phyloP scores from a whole-genome alignment of 345 rosid species.

The Syzygium aqueum region DNA sequence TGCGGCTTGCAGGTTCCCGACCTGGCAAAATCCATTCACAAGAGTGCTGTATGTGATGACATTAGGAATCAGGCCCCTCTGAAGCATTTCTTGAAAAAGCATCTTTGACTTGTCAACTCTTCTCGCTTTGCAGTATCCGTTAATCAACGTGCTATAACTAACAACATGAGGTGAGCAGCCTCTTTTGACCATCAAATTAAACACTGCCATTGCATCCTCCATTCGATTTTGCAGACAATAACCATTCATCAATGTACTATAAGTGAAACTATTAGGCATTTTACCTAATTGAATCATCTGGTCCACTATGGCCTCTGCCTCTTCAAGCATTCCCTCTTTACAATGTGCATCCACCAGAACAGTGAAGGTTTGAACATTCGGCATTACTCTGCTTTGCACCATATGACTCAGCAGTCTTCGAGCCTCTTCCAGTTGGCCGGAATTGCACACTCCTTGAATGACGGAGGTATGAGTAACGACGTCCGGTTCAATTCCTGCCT shows the following conservation, averaged over 20 bases:
- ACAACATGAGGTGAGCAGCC: not conserved
- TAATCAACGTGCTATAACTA: not conserved
- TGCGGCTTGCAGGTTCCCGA: not conserved
- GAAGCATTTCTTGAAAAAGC: not conserved
- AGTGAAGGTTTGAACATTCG: not conserved
- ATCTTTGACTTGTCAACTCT: not conserved
- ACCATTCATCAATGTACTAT: not conserved
- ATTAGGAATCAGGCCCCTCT: not conserved
- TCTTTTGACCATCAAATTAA: not conserved
- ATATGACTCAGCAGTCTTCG: not conserved
- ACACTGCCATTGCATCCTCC: not conserved
- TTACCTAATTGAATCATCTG: not conserved
- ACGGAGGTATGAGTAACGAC: not conserved
- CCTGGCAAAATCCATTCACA: not conserved
- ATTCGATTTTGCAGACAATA: not conserved
- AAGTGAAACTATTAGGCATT: not conserved
- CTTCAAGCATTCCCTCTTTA: not conserved
- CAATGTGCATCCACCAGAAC: not conserved
- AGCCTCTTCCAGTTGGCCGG: not conserved
- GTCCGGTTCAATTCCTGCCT: not conserved
- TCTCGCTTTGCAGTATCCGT: not conserved
- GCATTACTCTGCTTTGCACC: not conserved
- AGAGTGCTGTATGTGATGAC: not conserved
- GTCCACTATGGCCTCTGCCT: not conserved
- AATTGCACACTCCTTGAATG: not conserved